Evolutionary conservation across 495 filamentous ascomycete genomes (phyloP).

Genomic region (Aspergillus ostianus): DNA sequence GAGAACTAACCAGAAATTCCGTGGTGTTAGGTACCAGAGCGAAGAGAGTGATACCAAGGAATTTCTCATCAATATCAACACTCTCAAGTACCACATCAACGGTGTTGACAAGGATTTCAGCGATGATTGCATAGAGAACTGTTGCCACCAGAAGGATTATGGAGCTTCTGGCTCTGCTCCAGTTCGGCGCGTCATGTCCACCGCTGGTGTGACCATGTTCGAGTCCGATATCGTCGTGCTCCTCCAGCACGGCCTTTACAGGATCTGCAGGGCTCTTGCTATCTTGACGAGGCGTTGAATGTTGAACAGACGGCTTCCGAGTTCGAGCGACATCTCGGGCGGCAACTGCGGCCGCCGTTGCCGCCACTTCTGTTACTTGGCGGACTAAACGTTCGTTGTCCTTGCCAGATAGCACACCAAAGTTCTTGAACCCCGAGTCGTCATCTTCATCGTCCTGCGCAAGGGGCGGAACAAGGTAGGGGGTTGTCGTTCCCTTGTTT

Average conservation of each 20-base stretch:
- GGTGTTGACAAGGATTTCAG: constrained; percentile 94
- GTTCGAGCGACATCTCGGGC: constrained; percentile 69
- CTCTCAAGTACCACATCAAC: constrained; percentile 91
- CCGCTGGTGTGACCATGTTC: constrained; percentile 50
- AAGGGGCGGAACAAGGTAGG: constrained; percentile 69
- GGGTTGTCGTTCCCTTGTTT: constrained; percentile 32
- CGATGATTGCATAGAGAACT: constrained; percentile 89
- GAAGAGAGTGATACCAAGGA: constrained; percentile 95
- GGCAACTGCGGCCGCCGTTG: constrained; percentile 85
- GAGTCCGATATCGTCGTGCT: constrained; percentile 42
- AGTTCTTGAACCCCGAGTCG: constrained; percentile 41
- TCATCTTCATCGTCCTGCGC: constrained; percentile 18
- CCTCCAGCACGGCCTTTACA: constrained; percentile 29
- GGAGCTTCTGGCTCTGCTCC: constrained; percentile 86
- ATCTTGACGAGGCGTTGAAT: constrained; percentile 27
- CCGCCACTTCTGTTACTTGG: constrained; percentile 86
- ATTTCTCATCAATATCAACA: constrained; percentile 94
- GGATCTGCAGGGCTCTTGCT: constrained; percentile 30
- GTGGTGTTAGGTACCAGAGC: constrained; percentile 97
- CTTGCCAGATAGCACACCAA: constrained; percentile 60
- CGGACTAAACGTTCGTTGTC: constrained; percentile 78
- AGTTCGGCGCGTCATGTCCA: constrained; percentile 97
- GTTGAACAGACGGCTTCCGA: constrained; percentile 47
- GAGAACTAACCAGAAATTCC: constrained; percentile 81
- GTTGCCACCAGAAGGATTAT: constrained; percentile 89